Conservation (phyloP, 805 yeast species). For the Saturnispora gosingensis region DNA sequence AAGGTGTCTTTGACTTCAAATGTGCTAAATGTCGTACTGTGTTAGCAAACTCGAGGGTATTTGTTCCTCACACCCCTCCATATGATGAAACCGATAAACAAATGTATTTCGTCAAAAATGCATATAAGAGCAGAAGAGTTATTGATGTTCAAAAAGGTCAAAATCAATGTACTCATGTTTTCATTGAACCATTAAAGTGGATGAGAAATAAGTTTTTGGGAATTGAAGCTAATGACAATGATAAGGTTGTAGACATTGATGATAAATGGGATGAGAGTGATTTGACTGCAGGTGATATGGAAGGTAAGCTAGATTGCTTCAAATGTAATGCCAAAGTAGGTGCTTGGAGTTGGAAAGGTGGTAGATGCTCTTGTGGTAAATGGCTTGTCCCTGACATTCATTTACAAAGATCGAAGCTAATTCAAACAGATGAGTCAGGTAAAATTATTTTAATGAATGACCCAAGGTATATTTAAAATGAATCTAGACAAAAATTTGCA, state of each 20-base stretch:
- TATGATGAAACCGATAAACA: conserved; percentile 49
- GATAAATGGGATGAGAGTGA: conserved; percentile 7
- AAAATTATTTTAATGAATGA: conserved; percentile 13
- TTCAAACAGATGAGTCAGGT: conserved; percentile 34
- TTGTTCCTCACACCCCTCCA: conserved; percentile 61
- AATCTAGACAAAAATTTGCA: neutral
- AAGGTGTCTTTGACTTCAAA: conserved; percentile 33
- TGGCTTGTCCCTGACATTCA: conserved; percentile 94
- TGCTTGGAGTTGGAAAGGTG: conserved; percentile 89
- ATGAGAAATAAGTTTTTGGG: conserved; percentile 57
- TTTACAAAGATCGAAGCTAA: conserved; percentile 73
- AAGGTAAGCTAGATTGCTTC: conserved; percentile 82
- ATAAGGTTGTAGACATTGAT: conserved; percentile 6
- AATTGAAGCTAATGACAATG: neutral
- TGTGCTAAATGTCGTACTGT: conserved; percentile 77
- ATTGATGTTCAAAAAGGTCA: conserved; percentile 50
- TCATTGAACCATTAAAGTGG: conserved; percentile 86
- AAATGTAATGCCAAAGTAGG: conserved; percentile 82
- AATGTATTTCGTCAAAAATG: conserved; percentile 54
- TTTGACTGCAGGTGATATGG: conserved; percentile 60
- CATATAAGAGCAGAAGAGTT: conserved; percentile 52
- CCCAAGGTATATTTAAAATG: conserved; percentile 8
- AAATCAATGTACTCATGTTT: conserved; percentile 68
- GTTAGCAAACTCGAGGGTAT: conserved; percentile 54
- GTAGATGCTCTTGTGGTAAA: conserved; percentile 86